These are phyloP conservation scores for Monilinia fructigena DNA, from an alignment of 2,329 filamentous ascomycete species.

Conservation along the genomic window DNA sequence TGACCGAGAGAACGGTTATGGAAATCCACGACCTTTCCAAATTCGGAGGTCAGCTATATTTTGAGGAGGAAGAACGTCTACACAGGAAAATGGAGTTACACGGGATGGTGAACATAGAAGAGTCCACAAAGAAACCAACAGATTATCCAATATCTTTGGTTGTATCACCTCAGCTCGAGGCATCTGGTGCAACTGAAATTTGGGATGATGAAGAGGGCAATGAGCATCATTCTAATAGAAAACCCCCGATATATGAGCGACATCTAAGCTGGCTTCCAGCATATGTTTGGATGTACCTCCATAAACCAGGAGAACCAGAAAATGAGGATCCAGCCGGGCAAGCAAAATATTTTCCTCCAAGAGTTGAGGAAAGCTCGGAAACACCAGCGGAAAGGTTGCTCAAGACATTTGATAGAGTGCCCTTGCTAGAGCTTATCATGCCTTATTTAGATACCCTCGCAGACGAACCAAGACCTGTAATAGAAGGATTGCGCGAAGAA, in stretches of 20 bases:
- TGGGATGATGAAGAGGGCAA: too few relatives aligned
- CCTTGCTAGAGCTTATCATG: neutral
- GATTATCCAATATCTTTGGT: neutral
- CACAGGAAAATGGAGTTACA: too few relatives aligned
- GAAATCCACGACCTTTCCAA: rapidly evolving
- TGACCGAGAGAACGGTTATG: neutral
- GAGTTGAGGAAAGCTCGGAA: neutral
- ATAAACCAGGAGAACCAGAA: too few relatives aligned
- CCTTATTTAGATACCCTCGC: neutral
- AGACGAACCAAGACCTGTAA: neutral
- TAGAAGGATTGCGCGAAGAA: neutral
- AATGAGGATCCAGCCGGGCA: neutral
- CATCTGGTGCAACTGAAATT: neutral
- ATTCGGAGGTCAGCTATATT: neutral
- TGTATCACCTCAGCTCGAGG: neutral
- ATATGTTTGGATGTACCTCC: neutral
- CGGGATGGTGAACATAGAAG: rapidly evolving
- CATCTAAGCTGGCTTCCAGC: rapidly evolving
- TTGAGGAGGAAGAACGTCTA: too few relatives aligned
- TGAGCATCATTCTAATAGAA: too few relatives aligned
- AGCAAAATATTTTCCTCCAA: neutral
- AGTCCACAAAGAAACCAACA: rapidly evolving
- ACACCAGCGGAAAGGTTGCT: neutral
- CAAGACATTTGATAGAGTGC: neutral
- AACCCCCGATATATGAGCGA: rapidly evolving